A percentile compares a stretch with the other conserved stretches of the same genome.
phyloP scores from a whole-genome alignment of 495 filamentous ascomycete genomes.

The Thozetella sp. region DNA sequence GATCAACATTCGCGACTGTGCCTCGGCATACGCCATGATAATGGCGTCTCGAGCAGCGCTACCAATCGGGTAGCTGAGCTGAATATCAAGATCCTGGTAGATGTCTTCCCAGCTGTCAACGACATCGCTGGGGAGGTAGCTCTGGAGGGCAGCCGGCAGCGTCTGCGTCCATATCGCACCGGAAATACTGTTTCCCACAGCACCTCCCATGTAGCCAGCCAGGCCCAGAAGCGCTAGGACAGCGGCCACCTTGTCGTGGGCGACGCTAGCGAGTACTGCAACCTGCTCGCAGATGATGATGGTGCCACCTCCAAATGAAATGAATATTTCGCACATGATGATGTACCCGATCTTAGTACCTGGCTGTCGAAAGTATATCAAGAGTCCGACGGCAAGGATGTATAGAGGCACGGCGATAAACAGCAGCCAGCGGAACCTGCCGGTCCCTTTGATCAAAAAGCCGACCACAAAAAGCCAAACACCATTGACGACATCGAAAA shows the following conservation, averaged over 20 bases:
- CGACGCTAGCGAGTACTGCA: slow-evolving; percentile 63
- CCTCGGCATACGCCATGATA: slow-evolving; percentile 53
- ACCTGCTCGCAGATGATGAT: slow-evolving; percentile 64
- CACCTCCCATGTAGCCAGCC: slow-evolving; percentile 70
- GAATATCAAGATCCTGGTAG: slow-evolving; percentile 49
- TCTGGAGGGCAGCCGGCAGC: slow-evolving; percentile 49
- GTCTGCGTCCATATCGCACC: slow-evolving; percentile 66
- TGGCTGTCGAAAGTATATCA: slow-evolving; percentile 58
- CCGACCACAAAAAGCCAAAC: slow-evolving; percentile 60
- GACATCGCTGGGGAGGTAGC: slow-evolving; percentile 57
- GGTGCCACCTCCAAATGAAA: slow-evolving; percentile 63
- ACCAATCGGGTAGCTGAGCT: slow-evolving; percentile 54
- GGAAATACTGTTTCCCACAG: slow-evolving; percentile 60
- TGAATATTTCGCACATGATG: slow-evolving; percentile 80
- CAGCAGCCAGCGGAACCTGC: slow-evolving; percentile 57
- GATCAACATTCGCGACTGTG: slow-evolving; percentile 55
- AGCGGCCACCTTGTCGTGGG: slow-evolving; percentile 67
- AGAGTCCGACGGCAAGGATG: too few relatives aligned
- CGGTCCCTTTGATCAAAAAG: slow-evolving; percentile 57
- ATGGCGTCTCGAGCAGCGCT: slow-evolving; percentile 51
- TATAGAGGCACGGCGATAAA: slow-evolving; percentile 63
- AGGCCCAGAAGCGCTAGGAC: slow-evolving; percentile 63
- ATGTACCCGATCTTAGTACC: slow-evolving; percentile 59
- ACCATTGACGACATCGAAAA: slow-evolving; percentile 46
- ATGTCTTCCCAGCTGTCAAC: slow-evolving; percentile 42